These are phyloP conservation scores for Entomortierella beljakovae DNA, from an alignment of 192 early-diverging fungal genomes.

Conservation along the genomic window DNA sequence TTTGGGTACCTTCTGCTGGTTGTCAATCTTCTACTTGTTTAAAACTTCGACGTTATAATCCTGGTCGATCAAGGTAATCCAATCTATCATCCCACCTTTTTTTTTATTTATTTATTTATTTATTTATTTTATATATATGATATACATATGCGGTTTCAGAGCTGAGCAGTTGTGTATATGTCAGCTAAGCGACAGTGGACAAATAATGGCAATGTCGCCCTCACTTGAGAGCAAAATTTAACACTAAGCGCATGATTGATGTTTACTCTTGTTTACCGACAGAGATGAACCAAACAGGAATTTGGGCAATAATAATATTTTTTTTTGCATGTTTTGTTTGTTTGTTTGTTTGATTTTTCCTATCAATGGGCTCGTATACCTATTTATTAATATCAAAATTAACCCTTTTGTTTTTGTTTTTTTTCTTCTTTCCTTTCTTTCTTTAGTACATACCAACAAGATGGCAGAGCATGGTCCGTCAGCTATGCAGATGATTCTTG, in stretches of 20 bases:
- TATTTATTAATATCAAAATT: neutral
- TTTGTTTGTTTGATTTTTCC: no score
- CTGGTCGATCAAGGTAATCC: conserved; percentile 54
- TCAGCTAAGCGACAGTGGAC: no score
- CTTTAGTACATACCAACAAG: conserved; percentile 41
- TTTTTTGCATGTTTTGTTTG: no score
- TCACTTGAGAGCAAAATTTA: no score
- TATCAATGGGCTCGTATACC: no score
- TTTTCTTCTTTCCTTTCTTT: neutral
- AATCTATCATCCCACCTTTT: neutral
- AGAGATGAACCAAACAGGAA: no score
- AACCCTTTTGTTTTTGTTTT: neutral
- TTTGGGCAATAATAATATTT: no score
- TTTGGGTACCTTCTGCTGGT: conserved; percentile 66
- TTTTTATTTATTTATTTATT: conserved; percentile 10
- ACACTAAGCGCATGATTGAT: no score
- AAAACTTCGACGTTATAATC: conserved; percentile 59
- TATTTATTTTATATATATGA: neutral
- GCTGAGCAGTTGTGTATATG: neutral
- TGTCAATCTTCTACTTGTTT: conserved; percentile 61
- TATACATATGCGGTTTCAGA: neutral
- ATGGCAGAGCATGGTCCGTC: conserved; percentile 54
- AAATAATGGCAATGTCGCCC: no score
- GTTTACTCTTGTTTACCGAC: no score
- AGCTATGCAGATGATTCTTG: conserved; percentile 64